Evolutionary conservation across 2,329 filamentous ascomycete genomes (phyloP), one percentile per base, ranked within the genome.

Genomic region (Alternaria panax): DNA sequence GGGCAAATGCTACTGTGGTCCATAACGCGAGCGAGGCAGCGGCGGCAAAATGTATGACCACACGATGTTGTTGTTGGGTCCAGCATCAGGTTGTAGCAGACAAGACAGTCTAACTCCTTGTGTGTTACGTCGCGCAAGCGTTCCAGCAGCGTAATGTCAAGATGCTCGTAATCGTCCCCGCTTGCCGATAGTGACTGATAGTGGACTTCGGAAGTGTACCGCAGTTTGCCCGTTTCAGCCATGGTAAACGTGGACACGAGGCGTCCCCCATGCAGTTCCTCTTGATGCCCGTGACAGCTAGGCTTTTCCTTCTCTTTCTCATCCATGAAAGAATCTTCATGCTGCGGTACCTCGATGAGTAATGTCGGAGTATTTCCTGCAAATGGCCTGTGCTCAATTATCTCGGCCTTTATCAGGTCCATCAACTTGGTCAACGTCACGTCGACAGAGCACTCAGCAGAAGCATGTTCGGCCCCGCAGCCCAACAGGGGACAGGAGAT

Each of bases 41-140:
- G 85, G 20, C 91, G 88, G 75, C 93, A 97, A 70, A 95, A 94
- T 0, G 92, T 97, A 75, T 97, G 93, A 1, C 93, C 93, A 70
- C 93, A 97, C 1, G 87, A 84, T 0, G 92, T 96, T 0, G 93
- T 97, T 51, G 93, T 82, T 0, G 93, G 92, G 62, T 96, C 91
- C 60, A 92, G 81, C 75, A 94, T 90, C 22, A 96, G 78, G 40
- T 88, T 86, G 75, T 94, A 96, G 78, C 93, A 97, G 59, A 97
- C 88, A 69, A 95, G 92, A 67, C 93, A 97, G 71, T 97, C 92
- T 71, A 96, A 82, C 73, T 96, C 92, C 16, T 83, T 82, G 60
- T 88, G 86, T 3, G 87, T 83, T 1, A 83, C 80, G 25, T 90
- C 85, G 67, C 87, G 87, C 14, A 95, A 73, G 32, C 82, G 82